Conservation (phyloP, 352 stramenopile genomes). For the Phytophthora sojae region DNA sequence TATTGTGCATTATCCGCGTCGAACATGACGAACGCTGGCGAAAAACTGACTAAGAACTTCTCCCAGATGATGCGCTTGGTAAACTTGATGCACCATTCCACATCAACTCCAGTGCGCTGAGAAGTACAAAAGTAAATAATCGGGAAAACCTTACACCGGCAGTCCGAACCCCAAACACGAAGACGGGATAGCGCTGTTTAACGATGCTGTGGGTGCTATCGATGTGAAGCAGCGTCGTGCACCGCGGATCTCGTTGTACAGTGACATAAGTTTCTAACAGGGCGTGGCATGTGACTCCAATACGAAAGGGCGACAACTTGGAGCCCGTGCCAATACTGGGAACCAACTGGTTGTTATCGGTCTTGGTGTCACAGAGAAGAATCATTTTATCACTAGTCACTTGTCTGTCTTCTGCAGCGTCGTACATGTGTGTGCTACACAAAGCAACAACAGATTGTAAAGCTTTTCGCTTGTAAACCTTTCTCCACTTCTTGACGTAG, state of each 20-base stretch:
- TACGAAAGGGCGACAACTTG: background rate
- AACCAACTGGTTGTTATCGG: background rate
- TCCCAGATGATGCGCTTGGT: background rate
- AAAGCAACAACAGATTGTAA: no score
- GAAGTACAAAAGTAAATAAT: background rate
- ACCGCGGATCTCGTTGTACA: no score
- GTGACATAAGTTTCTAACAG: constrained; percentile 3
- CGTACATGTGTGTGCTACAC: no score
- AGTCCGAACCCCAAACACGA: constrained; percentile 6
- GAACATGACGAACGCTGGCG: background rate
- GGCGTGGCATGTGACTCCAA: constrained; percentile 2
- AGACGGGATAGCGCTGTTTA: constrained; percentile 1
- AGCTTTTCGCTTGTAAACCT: no score
- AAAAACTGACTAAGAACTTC: background rate
- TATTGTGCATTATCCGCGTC: constrained; percentile 3
- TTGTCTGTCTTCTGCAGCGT: background rate
- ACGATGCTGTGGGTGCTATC: constrained; percentile 4
- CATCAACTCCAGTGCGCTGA: background rate
- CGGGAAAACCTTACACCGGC: background rate
- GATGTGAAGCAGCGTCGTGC: no score
- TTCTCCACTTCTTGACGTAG: no score
- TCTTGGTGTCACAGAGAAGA: background rate
- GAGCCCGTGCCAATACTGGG: background rate
- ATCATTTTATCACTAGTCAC: background rate
- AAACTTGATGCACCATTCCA: constrained; percentile 1